Conservation (phyloP, 2,329 filamentous ascomycete species). For the Hymenoscyphus linearis region DNA sequence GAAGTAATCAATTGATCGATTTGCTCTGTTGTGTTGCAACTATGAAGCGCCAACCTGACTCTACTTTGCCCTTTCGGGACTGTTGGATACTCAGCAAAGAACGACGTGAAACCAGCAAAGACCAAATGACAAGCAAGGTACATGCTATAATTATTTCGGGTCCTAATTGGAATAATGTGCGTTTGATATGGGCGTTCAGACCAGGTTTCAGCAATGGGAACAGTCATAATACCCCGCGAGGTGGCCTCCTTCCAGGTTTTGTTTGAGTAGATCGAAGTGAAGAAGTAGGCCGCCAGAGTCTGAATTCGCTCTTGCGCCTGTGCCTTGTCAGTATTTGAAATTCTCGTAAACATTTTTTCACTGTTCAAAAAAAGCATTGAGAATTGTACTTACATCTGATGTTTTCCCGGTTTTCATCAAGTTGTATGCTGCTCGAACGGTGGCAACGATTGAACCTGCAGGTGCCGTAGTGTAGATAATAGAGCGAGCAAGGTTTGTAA, state of each 20-base stretch:
- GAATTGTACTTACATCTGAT: not conserved
- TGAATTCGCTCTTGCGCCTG: slow-evolving; percentile 1
- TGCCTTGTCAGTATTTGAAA: not conserved
- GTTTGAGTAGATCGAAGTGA: not conserved
- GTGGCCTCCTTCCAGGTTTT: not conserved
- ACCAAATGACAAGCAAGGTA: not conserved
- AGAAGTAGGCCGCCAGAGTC: not conserved
- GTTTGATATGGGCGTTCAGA: slow-evolving; percentile 1
- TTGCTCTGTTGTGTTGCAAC: slow-evolving; percentile 35
- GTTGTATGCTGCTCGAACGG: slow-evolving; percentile 31
- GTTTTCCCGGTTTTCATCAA: slow-evolving; percentile 9
- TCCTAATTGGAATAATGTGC: not conserved
- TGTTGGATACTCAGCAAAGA: slow-evolving; percentile 35
- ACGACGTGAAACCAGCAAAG: not conserved
- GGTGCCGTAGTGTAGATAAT: slow-evolving; percentile 36
- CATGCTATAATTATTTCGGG: not conserved
- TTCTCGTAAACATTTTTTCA: not conserved
- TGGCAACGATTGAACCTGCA: slow-evolving; percentile 34
- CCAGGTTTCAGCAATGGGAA: not conserved
- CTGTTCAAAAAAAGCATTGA: not conserved
- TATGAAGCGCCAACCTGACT: slow-evolving; percentile 39
- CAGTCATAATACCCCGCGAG: not conserved
- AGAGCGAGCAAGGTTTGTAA: slow-evolving; percentile 21
- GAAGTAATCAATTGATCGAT: slow-evolving; percentile 30
- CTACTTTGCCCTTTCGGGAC: slow-evolving; percentile 37